phyloP scores from a whole-genome alignment of 2,329 filamentous ascomycete genomes.

The Trichoderma sp. region DNA sequence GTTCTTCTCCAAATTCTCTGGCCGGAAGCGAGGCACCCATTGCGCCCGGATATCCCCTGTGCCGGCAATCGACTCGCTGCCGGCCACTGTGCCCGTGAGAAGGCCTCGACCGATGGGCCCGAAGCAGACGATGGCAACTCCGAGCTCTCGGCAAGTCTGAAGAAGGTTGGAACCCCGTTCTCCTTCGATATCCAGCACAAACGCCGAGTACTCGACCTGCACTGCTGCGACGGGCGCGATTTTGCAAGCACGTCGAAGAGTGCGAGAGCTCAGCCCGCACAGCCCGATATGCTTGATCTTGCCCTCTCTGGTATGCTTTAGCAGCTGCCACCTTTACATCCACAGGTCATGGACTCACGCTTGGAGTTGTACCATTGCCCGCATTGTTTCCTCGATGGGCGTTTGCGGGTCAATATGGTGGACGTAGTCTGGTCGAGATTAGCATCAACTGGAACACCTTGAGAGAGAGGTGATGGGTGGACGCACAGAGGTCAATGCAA shows the following conservation, averaged over 20 bases:
- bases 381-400: background rate
- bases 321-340: background rate
- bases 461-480: too few species aligned
- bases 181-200: background rate
- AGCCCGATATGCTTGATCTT: background rate
- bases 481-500: background rate
- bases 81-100: background rate
- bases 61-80: too few species aligned
- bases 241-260: background rate
- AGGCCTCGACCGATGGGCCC: background rate
- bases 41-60: background rate
- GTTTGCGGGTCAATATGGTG: background rate
- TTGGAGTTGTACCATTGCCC: background rate
- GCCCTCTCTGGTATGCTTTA: background rate
- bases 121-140: background rate
- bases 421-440: too few species aligned
- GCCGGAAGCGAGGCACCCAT: background rate
- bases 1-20: background rate
- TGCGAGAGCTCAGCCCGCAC: background rate
- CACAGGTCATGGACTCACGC: background rate
- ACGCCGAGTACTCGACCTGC: background rate
- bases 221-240: background rate
- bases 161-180: background rate
- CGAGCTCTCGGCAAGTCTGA: background rate
- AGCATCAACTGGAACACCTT: too few species aligned